Percentiles rank a stretch among this genome's conserved stretches.
These are phyloP conservation scores for Wickerhamiella parazyma DNA, from an alignment of 805 yeast genomes.

Conservation along the genomic window DNA sequence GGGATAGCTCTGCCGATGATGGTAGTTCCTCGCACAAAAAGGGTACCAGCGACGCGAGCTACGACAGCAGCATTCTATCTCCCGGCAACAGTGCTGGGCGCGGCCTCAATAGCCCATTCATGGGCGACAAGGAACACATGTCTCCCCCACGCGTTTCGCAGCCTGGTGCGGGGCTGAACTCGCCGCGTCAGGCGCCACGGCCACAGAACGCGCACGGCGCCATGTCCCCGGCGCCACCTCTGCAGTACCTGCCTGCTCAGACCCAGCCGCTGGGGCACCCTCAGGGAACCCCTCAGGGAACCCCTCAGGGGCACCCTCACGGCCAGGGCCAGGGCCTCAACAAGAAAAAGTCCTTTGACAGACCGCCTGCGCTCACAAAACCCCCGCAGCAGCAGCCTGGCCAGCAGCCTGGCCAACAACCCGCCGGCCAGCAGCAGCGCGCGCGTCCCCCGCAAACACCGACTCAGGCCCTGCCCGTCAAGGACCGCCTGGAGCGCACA, in stretches of 20 bases:
- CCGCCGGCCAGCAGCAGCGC: background rate
- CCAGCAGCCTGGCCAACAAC: background rate
- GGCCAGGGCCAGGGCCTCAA: background rate
- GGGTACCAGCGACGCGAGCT: slow-evolving; percentile 6
- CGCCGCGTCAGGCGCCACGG: background rate
- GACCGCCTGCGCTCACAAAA: background rate
- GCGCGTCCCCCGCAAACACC: slow-evolving; percentile 1
- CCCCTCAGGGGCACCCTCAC: slow-evolving; percentile 7
- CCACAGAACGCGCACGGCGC: background rate
- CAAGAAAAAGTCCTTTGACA: background rate
- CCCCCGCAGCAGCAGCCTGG: slow-evolving; percentile 3
- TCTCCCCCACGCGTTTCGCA: slow-evolving; percentile 3
- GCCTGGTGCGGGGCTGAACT: background rate
- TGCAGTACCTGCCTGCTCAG: background rate
- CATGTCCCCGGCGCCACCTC: background rate
- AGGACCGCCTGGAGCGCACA: slow-evolving; percentile 6
- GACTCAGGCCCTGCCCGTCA: slow-evolving; percentile 3
- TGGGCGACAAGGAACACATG: slow-evolving; percentile 9
- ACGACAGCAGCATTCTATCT: slow-evolving; percentile 2
- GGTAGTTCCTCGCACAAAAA: slow-evolving; percentile 3
- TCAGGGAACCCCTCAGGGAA: slow-evolving; percentile 4
- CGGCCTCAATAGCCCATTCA: slow-evolving; percentile 7
- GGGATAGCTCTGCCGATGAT: slow-evolving; percentile 17
- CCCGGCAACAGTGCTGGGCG: slow-evolving; percentile 5
- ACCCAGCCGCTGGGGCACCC: background rate